Evolutionary conservation across 495 filamentous ascomycete species (phyloP), one percentile per base, ranked within the genome.

Genomic region (Penicillium canescens): DNA sequence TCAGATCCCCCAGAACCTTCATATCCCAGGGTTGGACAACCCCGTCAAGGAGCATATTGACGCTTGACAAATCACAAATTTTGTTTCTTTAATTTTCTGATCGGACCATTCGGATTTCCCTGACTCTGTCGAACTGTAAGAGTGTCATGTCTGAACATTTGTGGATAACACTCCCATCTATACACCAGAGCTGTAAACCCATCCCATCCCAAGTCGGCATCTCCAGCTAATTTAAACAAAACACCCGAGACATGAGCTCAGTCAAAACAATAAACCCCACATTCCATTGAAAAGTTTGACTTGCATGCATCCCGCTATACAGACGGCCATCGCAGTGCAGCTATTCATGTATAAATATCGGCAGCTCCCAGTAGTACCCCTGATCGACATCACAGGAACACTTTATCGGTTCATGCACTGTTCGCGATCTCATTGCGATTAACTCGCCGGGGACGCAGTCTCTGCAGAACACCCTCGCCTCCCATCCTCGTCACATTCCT

Each of bases 201-300:
- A 31, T 31, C 28, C 0, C 28, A 31, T 31, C 28, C 9, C 28
- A 10, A 31, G 4, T 9, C 8, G 28, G 9, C 28, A 31, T 2
- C 28, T 31, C 28, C 8, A 40, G 12, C 3, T 31, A 40, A 26
- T 8, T 6, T 43, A 46, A 40, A 18, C 14, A 16, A 46, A 52
- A 45, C 31, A 52, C 20, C n/a, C 9, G 21, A 52, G 50, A 52
- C 50, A 52, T 38, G 8, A 42, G 31, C 39, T 28, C 21, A n/a
- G 23, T 31, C 40, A 7, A 18, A 33, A 20, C 40, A 46, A 53
- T 39, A 31, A 39, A 46, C 57, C 42, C 58, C 63, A 67, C 63
- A 67, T 67, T 67, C 63, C 63, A 67, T 52, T 57, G 38, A 59
- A 61, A 67, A 60, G 42, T 54, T 39, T 60, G 55, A 50, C 55